These are phyloP conservation scores for Puccinia triticina DNA, from an alignment of 1,284 basidiomycete species.

Conservation along the genomic window DNA sequence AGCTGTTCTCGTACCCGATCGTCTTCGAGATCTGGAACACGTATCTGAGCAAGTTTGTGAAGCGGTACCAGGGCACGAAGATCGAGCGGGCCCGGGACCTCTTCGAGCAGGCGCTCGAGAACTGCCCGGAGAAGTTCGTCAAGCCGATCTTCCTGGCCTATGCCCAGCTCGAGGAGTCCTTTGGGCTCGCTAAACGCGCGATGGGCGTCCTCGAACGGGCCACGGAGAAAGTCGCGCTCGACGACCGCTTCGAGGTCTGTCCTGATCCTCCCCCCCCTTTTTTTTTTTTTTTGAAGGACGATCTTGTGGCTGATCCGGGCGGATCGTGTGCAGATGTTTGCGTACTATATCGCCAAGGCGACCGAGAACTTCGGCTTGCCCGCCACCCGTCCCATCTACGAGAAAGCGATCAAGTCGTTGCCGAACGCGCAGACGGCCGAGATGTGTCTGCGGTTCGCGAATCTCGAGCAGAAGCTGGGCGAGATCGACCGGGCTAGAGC, in stretches of 20 bases:
- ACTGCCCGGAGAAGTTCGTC: conserved; percentile 90
- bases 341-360: conserved; percentile 96
- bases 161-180: conserved; percentile 88
- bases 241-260: conserved; percentile 87
- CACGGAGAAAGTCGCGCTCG: conserved; percentile 77
- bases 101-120: conserved; percentile 96
- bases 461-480: conserved; percentile 93
- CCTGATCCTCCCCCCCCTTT: too few relatives aligned
- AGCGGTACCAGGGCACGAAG: conserved; percentile 91
- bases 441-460: conserved; percentile 94
- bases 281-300: background rate
- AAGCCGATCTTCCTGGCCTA: conserved; percentile 96
- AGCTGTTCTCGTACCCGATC: conserved; percentile 95
- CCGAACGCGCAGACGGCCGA: conserved; percentile 93
- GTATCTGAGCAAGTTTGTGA: conserved; percentile 94
- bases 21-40: conserved; percentile 99
- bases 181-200: conserved; percentile 89
- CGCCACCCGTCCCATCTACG: conserved; percentile 94
- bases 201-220: conserved; percentile 97
- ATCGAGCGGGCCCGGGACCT: conserved; percentile 92
- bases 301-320: conserved; percentile 44
- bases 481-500: conserved; percentile 97
- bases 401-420: conserved; percentile 88
- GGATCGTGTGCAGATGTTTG: conserved; percentile 75
- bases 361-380: conserved; percentile 93